Conservation (phyloP, 768 basidiomycete genomes). For the Lactarius sp. region DNA sequence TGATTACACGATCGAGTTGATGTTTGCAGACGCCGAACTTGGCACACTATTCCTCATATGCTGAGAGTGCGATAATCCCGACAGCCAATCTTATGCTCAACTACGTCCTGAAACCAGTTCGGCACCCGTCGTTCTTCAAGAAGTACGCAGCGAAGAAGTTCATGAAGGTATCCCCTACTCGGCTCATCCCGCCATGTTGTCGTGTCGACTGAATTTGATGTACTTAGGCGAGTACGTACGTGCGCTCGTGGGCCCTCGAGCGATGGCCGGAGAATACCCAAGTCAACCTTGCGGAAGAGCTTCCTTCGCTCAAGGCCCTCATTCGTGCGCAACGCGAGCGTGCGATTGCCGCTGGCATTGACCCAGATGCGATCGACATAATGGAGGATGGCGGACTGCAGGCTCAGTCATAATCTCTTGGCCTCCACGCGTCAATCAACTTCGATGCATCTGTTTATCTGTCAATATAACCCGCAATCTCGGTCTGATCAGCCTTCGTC, state of each 20-base stretch:
- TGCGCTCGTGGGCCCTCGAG: conserved; percentile 79
- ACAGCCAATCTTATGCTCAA: conserved; percentile 85
- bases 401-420: conserved; percentile 17
- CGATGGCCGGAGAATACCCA: conserved; percentile 62
- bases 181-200: not conserved
- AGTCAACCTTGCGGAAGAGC: conserved; percentile 55
- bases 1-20: conserved; percentile 17
- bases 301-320: conserved; percentile 54
- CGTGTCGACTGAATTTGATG: not conserved
- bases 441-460: conserved; percentile 21
- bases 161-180: conserved; percentile 58
- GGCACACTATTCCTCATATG: conserved; percentile 82
- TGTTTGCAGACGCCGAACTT: conserved; percentile 66
- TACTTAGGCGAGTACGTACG: conserved; percentile 69
- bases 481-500: conserved; percentile 9
- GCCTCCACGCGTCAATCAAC: conserved; percentile 17
- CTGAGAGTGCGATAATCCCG: conserved; percentile 73
- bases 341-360: conserved; percentile 25
- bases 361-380: conserved; percentile 25
- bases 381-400: conserved; percentile 21
- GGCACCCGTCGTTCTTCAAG: conserved; percentile 75
- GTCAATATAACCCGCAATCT: conserved; percentile 22
- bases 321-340: conserved; percentile 38
- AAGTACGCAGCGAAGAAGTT: conserved; percentile 86
- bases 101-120: conserved; percentile 69